Percentiles rank a stretch among this genome's conserved stretches.
phyloP scores from a whole-genome alignment of 345 rosid genomes.

The Pugionium dolabratum region DNA sequence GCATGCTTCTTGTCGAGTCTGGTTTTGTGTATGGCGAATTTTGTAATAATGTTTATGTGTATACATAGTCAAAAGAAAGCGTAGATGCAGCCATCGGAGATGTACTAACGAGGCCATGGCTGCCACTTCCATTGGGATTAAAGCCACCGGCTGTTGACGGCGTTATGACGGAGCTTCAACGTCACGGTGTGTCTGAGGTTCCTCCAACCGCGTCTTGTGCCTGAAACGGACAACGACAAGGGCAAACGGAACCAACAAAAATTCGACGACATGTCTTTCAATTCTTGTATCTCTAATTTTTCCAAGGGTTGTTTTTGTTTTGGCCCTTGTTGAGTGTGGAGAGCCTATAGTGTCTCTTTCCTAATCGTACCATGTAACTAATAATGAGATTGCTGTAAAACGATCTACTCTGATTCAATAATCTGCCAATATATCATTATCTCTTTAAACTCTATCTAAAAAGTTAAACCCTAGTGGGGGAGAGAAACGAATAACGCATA shows the following conservation, averaged over 20 bases:
- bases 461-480: too few species aligned
- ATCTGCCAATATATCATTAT: too few species aligned
- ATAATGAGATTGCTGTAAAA: conserved; percentile 14
- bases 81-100: conserved; percentile 75
- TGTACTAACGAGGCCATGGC: conserved; percentile 77
- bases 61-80: conserved; percentile 62
- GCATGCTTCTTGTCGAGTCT: conserved; percentile 15
- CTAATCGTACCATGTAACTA: conserved; percentile 27
- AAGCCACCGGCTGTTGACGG: conserved; percentile 73
- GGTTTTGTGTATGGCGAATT: conserved; percentile 1
- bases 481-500: too few species aligned
- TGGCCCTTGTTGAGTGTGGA: conserved; percentile 40
- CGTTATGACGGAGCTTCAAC: conserved; percentile 69
- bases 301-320: conserved; percentile 37
- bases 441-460: too few species aligned
- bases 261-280: conserved; percentile 44
- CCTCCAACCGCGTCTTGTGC: conserved; percentile 52
- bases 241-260: conserved; percentile 21
- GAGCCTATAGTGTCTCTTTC: conserved; percentile 18
- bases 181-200: conserved; percentile 63
- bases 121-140: conserved; percentile 78
- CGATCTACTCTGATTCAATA: too few species aligned
- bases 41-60: conserved; percentile 11
- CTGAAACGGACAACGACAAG: conserved; percentile 22
- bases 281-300: conserved; percentile 17